Conservation (phyloP, 345 rosid genomes). For the Iberis pinnata region DNA sequence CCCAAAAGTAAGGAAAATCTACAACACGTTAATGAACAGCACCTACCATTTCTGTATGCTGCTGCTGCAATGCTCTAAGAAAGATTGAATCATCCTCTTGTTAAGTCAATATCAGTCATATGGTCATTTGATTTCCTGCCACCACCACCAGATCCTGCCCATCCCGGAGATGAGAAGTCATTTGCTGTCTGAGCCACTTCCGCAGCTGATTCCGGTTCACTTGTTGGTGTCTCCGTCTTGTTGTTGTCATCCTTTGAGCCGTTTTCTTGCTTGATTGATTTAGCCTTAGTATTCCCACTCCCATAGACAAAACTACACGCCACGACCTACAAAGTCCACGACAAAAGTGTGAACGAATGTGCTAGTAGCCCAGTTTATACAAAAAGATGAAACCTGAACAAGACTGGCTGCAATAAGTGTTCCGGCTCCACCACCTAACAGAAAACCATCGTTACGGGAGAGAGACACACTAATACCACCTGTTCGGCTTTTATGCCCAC, state of each 20-base stretch:
- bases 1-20: too few species aligned
- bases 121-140: conserved; percentile 65
- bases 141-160: conserved; percentile 44
- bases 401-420: conserved; percentile 73
- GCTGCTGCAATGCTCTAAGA: too few species aligned
- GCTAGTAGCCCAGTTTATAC: background rate
- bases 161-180: conserved; percentile 43
- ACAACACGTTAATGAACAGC: too few species aligned
- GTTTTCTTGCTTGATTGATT: conserved; percentile 39
- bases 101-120: conserved; percentile 84
- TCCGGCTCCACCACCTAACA: conserved; percentile 83
- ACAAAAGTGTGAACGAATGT: too few species aligned
- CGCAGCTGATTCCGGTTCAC: conserved; percentile 31
- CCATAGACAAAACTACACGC: conserved; percentile 83
- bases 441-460: conserved; percentile 85
- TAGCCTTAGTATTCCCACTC: conserved; percentile 41
- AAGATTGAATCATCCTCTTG: conserved; percentile 72
- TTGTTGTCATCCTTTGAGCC: conserved; percentile 40
- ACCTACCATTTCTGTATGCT: too few species aligned
- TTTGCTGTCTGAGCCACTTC: conserved; percentile 1
- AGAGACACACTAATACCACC: conserved; percentile 95
- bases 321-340: conserved; percentile 62
- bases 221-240: conserved; percentile 28
- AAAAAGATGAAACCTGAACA: conserved; percentile 54
- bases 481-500: conserved; percentile 63